phyloP scores from a whole-genome alignment of 768 basidiomycete genomes.

The Rhodosporidiobolus sp. region DNA sequence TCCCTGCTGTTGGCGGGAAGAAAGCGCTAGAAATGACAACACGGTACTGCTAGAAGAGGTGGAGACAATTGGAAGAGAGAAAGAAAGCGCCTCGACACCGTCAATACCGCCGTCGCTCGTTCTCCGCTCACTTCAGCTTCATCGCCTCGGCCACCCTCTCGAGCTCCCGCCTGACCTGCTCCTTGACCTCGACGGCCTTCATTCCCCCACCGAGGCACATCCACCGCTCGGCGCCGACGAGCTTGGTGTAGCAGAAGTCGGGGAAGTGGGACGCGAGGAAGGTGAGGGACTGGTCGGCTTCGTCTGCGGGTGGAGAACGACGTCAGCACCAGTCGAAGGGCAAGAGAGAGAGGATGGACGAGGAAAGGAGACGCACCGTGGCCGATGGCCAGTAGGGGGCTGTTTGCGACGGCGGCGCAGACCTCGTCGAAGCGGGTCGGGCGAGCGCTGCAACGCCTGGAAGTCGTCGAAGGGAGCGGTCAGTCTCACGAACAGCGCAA shows the following conservation, averaged over 20 bases:
- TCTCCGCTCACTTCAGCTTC: not conserved
- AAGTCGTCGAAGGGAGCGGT: not conserved
- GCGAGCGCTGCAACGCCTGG: conserved; percentile 9
- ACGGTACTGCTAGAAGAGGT: no score
- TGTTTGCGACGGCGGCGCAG: conserved; percentile 34
- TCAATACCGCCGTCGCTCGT: no score
- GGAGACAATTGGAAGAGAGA: no score
- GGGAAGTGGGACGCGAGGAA: conserved; percentile 34
- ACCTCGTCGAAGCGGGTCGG: conserved; percentile 33
- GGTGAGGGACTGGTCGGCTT: conserved; percentile 28
- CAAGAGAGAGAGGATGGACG: not conserved
- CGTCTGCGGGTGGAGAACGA: not conserved
- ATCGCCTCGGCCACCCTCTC: not conserved
- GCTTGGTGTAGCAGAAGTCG: conserved; percentile 28
- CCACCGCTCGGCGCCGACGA: conserved; percentile 26
- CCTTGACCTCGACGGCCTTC: conserved; percentile 29
- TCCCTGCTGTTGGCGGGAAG: no score
- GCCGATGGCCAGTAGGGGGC: conserved; percentile 33
- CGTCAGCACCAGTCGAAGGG: not conserved
- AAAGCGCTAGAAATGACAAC: no score
- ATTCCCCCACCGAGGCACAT: conserved; percentile 12
- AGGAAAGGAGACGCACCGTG: conserved; percentile 5
- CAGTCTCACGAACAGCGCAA: no score
- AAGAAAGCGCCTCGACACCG: no score
- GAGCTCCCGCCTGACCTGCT: conserved; percentile 15